phyloP scores from a whole-genome alignment of 352 stramenopile species.

The Aphanomyces stellatus region DNA sequence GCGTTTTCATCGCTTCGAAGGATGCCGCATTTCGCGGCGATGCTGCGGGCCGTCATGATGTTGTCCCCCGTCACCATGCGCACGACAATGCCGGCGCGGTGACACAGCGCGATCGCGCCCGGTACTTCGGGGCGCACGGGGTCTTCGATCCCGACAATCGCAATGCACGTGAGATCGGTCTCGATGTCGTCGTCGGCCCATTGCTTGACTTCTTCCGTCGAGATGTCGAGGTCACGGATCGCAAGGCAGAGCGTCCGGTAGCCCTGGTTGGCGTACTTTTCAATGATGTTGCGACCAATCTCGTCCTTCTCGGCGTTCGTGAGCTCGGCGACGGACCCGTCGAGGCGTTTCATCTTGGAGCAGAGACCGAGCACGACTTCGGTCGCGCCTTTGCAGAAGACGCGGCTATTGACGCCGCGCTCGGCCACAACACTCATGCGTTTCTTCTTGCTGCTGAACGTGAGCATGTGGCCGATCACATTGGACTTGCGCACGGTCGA shows the following conservation, averaged over 20 bases:
- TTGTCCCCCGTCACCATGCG: conserved; percentile 99
- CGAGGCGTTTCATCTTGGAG: conserved; percentile 50
- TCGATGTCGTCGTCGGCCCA: conserved; percentile 76
- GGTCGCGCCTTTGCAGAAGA: conserved; percentile 70
- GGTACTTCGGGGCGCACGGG: conserved; percentile 91
- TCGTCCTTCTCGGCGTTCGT: conserved; percentile 48
- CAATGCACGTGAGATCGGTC: conserved; percentile 79
- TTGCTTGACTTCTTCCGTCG: conserved; percentile 49
- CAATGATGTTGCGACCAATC: conserved; percentile 53
- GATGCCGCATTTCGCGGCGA: conserved; percentile 69
- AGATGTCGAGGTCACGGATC: conserved; percentile 69
- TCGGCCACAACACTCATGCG: conserved; percentile 71
- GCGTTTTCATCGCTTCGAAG: conserved; percentile 40
- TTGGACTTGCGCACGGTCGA: conserved; percentile 34
- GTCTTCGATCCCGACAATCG: conserved; percentile 91
- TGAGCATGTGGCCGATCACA: conserved; percentile 65
- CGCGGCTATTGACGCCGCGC: conserved; percentile 35
- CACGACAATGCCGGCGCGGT: conserved; percentile 94
- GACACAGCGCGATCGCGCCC: conserved; percentile 87
- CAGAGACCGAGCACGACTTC: conserved; percentile 70
- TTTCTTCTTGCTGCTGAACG: conserved; percentile 78
- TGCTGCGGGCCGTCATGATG: conserved; percentile 85
- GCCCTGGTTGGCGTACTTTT: conserved; percentile 73
- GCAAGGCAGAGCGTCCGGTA: conserved; percentile 79
- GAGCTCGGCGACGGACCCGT: conserved; percentile 46